These are phyloP conservation scores for Neocucurbitaria cava DNA, from an alignment of 2,329 filamentous ascomycete species.

Conservation along the genomic window DNA sequence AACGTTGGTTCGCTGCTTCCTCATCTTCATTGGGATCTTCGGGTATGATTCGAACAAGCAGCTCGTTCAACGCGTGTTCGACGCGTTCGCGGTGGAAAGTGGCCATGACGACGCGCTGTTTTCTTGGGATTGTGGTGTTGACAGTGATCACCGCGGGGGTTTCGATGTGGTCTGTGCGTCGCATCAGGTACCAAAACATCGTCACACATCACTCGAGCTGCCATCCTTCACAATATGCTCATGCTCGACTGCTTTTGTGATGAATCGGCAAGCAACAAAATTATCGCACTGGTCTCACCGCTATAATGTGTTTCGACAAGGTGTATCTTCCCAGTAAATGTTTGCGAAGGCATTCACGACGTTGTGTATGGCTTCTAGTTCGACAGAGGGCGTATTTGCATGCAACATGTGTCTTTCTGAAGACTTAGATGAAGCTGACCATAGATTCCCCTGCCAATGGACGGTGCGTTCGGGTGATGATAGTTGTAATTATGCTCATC, in stretches of 20 bases:
- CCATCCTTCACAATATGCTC: neutral
- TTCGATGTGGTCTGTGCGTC: slow-evolving; percentile 7
- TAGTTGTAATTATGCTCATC: neutral
- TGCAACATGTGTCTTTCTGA: neutral
- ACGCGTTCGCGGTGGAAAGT: slow-evolving; percentile 64
- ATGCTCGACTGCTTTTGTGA: neutral
- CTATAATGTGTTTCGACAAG: no score
- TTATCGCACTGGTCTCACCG: no score
- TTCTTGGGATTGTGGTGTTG: slow-evolving; percentile 11
- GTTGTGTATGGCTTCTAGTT: neutral
- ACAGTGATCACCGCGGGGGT: slow-evolving; percentile 12
- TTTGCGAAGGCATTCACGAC: neutral
- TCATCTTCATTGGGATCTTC: slow-evolving; percentile 70
- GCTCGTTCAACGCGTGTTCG: slow-evolving; percentile 77
- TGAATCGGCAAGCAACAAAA: no score
- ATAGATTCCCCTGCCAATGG: neutral
- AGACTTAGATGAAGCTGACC: neutral
- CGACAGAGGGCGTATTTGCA: neutral
- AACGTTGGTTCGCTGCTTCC: slow-evolving; percentile 70
- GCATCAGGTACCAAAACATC: neutral
- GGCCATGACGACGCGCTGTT: slow-evolving; percentile 41
- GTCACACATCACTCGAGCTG: neutral
- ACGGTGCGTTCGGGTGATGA: neutral
- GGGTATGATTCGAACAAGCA: slow-evolving; percentile 78
- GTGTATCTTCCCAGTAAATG: neutral